Base-by-base conservation (phyloP, 2,329 filamentous ascomycete species). In the Pyrenophora seminiperda region DNA sequence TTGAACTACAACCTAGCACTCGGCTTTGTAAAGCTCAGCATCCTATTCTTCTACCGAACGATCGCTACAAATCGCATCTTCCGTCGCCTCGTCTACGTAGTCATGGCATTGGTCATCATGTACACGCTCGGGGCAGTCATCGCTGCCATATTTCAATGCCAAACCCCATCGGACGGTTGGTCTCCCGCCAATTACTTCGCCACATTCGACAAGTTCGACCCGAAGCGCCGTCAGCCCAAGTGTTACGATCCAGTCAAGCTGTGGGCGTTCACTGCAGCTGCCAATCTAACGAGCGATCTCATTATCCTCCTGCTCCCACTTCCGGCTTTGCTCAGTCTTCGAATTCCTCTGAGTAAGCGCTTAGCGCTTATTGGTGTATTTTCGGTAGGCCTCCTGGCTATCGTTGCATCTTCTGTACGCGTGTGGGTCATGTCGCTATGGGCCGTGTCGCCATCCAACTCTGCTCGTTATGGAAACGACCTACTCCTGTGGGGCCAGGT, bases 281-380 rank as follows among this genome's bases (percentile, higher is more conserved):
- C 76, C 47, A 77, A 75, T 36, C 70, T 77, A 41, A 57, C 70
- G 39, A 76, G 71, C 46, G 76, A 78, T 47, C 62, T 76, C 7
- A 53, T 76, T 14, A 76, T 79, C 46, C 70, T 78, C 5, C 49
- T 75, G 5, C 59, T 79, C 2, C 77, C 78, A 0, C 73, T 80
- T 13, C 76, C 77, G 0, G 71, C 79, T 37, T 70, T 80, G 20
- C 65, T 74, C 0, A 71, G 71, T 2, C 72, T 83, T 3, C 72
- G 79, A 47, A 79, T 82, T 5, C 77, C 79, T 0, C 65, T 62
- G 3, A 72, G 72, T 3, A 79, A 82, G 47, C 81, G 82, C 45
- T 63, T 80, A 11, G 81, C 79, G 0, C 73, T 86, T n/a, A 59
- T 73, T 7, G 67, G 63, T 9, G 70, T 73, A 39, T 73, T 73